Evolutionary conservation across 495 filamentous ascomycete species (phyloP).

Genomic region (Aspergillus indologenus): DNA sequence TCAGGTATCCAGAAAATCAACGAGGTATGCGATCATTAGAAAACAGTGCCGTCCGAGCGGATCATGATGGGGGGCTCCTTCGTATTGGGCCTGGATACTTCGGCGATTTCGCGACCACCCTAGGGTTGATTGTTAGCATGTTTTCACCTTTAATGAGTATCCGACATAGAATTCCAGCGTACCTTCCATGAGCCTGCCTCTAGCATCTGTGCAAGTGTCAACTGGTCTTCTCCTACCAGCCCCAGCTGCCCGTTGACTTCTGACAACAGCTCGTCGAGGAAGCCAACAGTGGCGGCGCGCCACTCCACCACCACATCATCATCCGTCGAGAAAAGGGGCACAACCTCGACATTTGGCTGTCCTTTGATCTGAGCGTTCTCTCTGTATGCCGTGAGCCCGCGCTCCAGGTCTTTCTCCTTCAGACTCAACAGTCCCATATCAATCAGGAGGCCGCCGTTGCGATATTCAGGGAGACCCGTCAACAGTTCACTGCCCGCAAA

Average conservation of each 20-base stretch:
- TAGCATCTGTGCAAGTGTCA: constrained; percentile 65
- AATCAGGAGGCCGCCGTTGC: constrained; percentile 67
- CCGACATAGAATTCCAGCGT: too few species aligned
- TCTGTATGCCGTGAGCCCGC: constrained; percentile 67
- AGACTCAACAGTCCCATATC: constrained; percentile 62
- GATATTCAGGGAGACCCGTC: constrained; percentile 67
- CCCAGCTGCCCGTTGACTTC: constrained; percentile 63
- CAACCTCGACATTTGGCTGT: constrained; percentile 65
- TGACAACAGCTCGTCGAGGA: constrained; percentile 58
- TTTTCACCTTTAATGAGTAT: too few species aligned
- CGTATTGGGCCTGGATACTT: constrained; percentile 92
- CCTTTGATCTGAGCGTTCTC: constrained; percentile 72
- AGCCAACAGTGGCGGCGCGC: constrained; percentile 63
- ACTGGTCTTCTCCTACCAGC: constrained; percentile 47
- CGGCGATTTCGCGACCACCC: constrained; percentile 95
- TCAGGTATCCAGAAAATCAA: constrained; percentile 36
- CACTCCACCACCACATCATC: constrained; percentile 73
- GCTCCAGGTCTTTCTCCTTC: constrained; percentile 54
- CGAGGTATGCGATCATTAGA: constrained; percentile 52
- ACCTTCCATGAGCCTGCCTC: constrained; percentile 85
- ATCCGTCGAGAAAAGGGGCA: constrained; percentile 60
- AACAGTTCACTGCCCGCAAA: constrained; percentile 62
- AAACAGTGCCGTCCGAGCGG: constrained; percentile 92
- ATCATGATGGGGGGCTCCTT: constrained; percentile 97
- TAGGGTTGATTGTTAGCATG: constrained; percentile 39